Percentiles rank a stretch among this genome's conserved stretches.
Conservation (phyloP, 345 rosid species). For the Garcia nutans region DNA sequence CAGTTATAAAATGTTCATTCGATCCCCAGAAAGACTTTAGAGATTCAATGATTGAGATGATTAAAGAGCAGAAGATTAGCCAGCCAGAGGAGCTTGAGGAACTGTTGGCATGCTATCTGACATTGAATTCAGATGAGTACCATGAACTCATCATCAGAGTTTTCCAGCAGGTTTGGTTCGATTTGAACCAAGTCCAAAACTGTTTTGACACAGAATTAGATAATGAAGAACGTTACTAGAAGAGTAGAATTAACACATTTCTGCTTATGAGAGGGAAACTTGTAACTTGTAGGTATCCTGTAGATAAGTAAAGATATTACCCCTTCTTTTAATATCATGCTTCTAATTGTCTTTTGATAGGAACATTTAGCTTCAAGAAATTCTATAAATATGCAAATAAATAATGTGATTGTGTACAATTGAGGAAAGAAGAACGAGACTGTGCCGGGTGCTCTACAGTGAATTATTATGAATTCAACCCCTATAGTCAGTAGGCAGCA, state of each 20-base stretch:
- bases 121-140: conserved; percentile 61
- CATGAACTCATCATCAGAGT: conserved; percentile 88
- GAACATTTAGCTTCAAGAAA: background rate
- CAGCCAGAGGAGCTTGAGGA: conserved; percentile 71
- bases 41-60: conserved; percentile 94
- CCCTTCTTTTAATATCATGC: background rate
- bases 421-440: background rate
- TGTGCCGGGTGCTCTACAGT: background rate
- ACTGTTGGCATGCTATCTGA: conserved; percentile 81
- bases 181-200: conserved; percentile 39
- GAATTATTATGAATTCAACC: conserved; percentile 4
- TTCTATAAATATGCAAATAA: no score
- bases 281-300: conserved; percentile 20
- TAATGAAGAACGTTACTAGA: conserved; percentile 18
- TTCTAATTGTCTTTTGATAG: conserved; percentile 1
- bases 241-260: conserved; percentile 9
- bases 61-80: conserved; percentile 56
- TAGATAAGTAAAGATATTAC: conserved; percentile 10
- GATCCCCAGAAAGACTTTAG: conserved; percentile 78
- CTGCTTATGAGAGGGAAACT: background rate
- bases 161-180: conserved; percentile 73
- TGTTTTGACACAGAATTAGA: conserved; percentile 30
- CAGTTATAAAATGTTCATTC: conserved; percentile 66
- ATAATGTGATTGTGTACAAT: no score
- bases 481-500: background rate